A percentile compares a stretch with the other conserved stretches of the same genome.
Evolutionary conservation across 345 rosid species (phyloP).

Genomic region (Microcos paniculata): DNA sequence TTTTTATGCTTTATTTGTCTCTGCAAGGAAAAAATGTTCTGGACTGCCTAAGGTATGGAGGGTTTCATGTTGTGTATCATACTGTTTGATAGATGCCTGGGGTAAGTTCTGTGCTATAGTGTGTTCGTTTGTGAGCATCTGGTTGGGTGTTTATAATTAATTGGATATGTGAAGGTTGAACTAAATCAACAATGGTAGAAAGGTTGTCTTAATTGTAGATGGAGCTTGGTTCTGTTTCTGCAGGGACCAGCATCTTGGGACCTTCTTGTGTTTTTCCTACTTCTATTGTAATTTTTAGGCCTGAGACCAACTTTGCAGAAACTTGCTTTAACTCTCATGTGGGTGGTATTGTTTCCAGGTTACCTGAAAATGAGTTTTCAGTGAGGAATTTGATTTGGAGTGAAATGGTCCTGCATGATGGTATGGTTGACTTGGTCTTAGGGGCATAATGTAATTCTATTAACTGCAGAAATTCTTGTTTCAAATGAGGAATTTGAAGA

Average conservation of each 20-base stretch:
- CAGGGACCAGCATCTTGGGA: background rate
- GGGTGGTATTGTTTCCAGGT: background rate
- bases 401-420: background rate
- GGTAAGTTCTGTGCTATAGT: slow-evolving; percentile 19
- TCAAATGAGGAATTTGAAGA: background rate
- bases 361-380: background rate
- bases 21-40: slow-evolving; percentile 4
- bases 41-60: slow-evolving; percentile 17
- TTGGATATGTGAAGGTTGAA: slow-evolving; percentile 12
- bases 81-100: slow-evolving; percentile 12
- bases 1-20: slow-evolving; percentile 2
- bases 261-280: background rate
- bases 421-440: background rate
- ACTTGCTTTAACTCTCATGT: background rate
- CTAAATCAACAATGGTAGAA: slow-evolving; percentile 9
- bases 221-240: background rate
- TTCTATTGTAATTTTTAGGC: background rate
- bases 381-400: background rate
- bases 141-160: slow-evolving; percentile 18
- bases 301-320: background rate
- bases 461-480: background rate
- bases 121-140: slow-evolving; percentile 19
- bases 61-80: slow-evolving; percentile 5
- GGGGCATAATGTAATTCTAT: background rate
- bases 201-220: slow-evolving; percentile 1